Percentiles rank a stretch among this genome's conserved stretches.
Conservation (phyloP, 2,329 filamentous ascomycete species). For the Fusarium pseudoanthophilum region DNA sequence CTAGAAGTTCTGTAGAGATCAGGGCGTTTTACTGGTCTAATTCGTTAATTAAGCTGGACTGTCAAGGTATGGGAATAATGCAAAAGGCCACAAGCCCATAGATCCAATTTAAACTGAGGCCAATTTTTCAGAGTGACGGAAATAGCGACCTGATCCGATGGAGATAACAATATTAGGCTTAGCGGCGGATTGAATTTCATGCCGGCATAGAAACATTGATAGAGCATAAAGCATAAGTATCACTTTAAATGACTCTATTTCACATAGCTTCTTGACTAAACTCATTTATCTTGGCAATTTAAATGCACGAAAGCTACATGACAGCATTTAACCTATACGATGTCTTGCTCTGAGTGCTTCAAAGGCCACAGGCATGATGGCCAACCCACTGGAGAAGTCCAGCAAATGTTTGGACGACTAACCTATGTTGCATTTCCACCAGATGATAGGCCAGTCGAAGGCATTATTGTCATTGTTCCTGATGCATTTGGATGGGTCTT, state of each 20-base stretch:
- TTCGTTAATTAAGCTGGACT: too few species aligned
- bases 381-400: rapidly evolving
- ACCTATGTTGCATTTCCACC: not conserved
- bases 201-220: not conserved
- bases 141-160: not conserved
- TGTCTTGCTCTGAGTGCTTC: not conserved
- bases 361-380: not conserved
- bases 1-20: rapidly evolving
- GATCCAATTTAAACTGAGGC: too few species aligned
- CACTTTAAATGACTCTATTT: rapidly evolving
- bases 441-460: rapidly evolving
- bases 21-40: too few species aligned
- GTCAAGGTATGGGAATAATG: too few species aligned
- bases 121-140: too few species aligned
- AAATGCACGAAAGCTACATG: rapidly evolving
- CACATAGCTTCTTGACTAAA: rapidly evolving
- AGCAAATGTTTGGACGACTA: rapidly evolving
- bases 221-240: not conserved
- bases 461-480: not conserved
- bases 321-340: rapidly evolving
- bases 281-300: rapidly evolving
- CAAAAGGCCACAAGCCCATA: too few species aligned
- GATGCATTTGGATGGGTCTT: not conserved
- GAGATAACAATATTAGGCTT: not conserved
- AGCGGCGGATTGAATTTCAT: not conserved